Conservation (phyloP, 306 rosid genomes). For the Sicyos baderoa region DNA sequence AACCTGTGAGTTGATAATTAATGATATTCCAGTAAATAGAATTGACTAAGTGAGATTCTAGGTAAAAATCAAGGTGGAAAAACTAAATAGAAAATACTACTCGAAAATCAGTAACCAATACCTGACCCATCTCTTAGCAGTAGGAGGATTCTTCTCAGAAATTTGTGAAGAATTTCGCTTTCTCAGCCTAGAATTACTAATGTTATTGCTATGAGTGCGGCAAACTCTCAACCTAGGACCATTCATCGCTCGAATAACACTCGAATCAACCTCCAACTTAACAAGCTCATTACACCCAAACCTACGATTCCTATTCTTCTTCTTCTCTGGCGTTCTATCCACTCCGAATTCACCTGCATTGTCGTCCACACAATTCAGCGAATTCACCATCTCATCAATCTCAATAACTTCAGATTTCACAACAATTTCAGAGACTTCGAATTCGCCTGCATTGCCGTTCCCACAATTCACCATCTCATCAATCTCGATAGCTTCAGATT, state of each 20-base stretch:
- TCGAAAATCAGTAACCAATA: slow-evolving; percentile 21
- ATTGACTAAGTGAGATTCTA: not conserved
- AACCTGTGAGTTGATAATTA: slow-evolving; percentile 46
- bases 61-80: not conserved
- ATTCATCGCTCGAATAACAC: slow-evolving; percentile 30
- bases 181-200: slow-evolving; percentile 23
- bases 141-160: slow-evolving; percentile 32
- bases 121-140: slow-evolving; percentile 75
- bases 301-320: slow-evolving; percentile 35
- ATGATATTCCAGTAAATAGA: slow-evolving; percentile 14
- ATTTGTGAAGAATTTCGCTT: slow-evolving; percentile 35
- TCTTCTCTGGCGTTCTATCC: slow-evolving; percentile 22
- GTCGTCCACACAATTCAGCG: not conserved
- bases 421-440: slow-evolving; percentile 12
- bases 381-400: slow-evolving; percentile 8
- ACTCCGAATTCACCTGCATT: slow-evolving; percentile 14
- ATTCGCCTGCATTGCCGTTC: not conserved
- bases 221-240: slow-evolving; percentile 73
- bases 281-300: slow-evolving; percentile 51
- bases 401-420: slow-evolving; percentile 8
- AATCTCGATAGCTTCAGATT: slow-evolving; percentile 3
- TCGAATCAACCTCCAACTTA: slow-evolving; percentile 68
- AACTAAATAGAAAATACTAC: not conserved
- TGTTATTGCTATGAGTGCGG: slow-evolving; percentile 28
- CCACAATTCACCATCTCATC: slow-evolving; percentile 10